Conservation (phyloP, 2,329 filamentous ascomycete species). For the Elsinoe australis region DNA sequence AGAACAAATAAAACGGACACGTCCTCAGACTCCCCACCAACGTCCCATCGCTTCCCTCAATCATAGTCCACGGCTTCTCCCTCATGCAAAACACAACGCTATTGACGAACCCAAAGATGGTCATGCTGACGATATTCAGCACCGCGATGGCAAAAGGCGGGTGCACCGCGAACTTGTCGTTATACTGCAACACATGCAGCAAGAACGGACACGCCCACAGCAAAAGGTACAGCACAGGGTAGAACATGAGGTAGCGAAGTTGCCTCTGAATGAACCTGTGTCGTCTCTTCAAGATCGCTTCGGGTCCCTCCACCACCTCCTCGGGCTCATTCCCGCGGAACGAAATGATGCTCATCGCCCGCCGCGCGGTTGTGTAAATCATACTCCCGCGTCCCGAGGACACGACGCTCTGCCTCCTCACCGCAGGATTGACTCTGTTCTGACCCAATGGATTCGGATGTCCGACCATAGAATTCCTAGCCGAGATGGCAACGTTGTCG, state of each 20-base stretch:
- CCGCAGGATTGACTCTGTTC: neutral
- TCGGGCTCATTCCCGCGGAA: neutral
- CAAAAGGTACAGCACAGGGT: slow-evolving; percentile 59
- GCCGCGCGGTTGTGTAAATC: slow-evolving; percentile 13
- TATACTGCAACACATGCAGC: slow-evolving; percentile 51
- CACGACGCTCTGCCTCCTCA: neutral
- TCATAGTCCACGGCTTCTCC: slow-evolving; percentile 59
- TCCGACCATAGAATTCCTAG: neutral
- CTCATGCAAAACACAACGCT: slow-evolving; percentile 56
- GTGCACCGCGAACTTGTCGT: slow-evolving; percentile 38
- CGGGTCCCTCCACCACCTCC: neutral
- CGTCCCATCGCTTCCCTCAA: slow-evolving; percentile 33
- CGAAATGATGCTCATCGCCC: slow-evolving; percentile 11
- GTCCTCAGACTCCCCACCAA: slow-evolving; percentile 48
- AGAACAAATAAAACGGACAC: slow-evolving; percentile 67
- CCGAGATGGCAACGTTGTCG: slow-evolving; percentile 4
- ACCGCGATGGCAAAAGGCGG: slow-evolving; percentile 50
- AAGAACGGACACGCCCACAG: slow-evolving; percentile 64
- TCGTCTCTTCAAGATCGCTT: slow-evolving; percentile 1
- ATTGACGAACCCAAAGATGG: slow-evolving; percentile 57
- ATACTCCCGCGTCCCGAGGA: neutral
- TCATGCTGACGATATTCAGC: slow-evolving; percentile 48
- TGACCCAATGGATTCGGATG: slow-evolving; percentile 8
- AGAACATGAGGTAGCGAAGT: slow-evolving; percentile 62
- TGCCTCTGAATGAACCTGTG: slow-evolving; percentile 51